Evolutionary conservation across 805 yeast species (phyloP).

Genomic region (Starmerella sp.): DNA sequence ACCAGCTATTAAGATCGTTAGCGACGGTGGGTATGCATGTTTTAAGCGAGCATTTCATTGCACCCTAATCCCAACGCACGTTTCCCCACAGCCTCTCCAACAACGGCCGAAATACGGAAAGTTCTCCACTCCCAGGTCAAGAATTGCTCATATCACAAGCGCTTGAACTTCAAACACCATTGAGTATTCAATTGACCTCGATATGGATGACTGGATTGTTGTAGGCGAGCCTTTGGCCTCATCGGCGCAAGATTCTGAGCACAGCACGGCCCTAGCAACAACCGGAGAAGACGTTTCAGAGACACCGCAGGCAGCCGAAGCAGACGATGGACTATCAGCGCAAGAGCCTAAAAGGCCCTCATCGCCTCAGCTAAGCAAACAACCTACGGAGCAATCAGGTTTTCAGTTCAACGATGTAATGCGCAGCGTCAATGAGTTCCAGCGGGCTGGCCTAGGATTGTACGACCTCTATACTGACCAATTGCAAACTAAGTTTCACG

Average conservation of each 20-base stretch:
- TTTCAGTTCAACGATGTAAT: not conserved
- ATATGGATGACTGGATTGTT: slow-evolving; percentile 1
- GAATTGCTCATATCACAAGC: too few species aligned
- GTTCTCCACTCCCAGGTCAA: not conserved
- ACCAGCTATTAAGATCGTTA: too few species aligned
- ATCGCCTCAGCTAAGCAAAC: not conserved
- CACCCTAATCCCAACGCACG: not conserved
- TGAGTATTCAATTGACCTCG: not conserved
- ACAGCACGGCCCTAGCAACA: not conserved
- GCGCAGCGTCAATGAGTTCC: not conserved
- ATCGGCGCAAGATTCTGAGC: not conserved
- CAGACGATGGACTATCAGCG: not conserved
- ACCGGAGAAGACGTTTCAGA: too few species aligned
- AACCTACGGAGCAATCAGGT: not conserved
- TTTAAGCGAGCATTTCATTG: not conserved
- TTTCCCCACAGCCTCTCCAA: not conserved
- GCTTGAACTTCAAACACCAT: not conserved
- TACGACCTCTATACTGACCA: not conserved
- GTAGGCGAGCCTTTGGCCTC: not conserved
- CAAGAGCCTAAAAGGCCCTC: not conserved
- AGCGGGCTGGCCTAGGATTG: not conserved
- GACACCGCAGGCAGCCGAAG: too few species aligned
- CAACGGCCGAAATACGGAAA: not conserved
- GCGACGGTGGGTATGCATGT: too few species aligned
- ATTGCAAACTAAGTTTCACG: not conserved